These are phyloP conservation scores for Phyllostachys edulis DNA, from an alignment of 176 grass and related monocot species.

Conservation along the genomic window DNA sequence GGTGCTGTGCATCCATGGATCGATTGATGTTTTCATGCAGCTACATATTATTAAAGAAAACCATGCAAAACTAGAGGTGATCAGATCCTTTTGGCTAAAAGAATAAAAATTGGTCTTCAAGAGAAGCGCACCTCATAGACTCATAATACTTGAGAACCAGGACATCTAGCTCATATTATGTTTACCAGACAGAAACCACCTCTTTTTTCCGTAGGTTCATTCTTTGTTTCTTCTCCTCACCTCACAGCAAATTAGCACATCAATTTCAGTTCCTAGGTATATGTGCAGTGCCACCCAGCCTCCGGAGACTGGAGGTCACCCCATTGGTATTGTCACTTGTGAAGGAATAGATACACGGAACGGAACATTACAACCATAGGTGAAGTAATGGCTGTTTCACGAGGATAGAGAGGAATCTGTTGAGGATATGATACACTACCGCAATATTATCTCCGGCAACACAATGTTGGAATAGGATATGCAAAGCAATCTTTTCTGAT, in stretches of 20 bases:
- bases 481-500: slow-evolving; percentile 9
- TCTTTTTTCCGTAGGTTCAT: background rate
- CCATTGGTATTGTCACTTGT: background rate
- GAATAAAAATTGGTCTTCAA: background rate
- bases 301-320: background rate
- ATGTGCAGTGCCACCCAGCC: background rate
- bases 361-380: background rate
- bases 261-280: background rate
- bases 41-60: background rate
- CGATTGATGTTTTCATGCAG: background rate
- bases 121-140: background rate
- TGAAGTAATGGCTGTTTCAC: slow-evolving; percentile 1
- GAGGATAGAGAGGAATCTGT: slow-evolving; percentile 41
- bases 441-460: background rate
- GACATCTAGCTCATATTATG: background rate
- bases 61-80: background rate
- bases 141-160: background rate
- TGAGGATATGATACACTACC: background rate
- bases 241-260: background rate
- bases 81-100: background rate
- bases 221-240: background rate
- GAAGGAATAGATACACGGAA: background rate
- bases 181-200: background rate
- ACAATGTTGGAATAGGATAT: slow-evolving; percentile 4
- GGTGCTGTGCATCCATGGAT: background rate